These are phyloP conservation scores for Sarocladium strictum DNA, from an alignment of 2,329 filamentous ascomycete genomes.

Conservation along the genomic window DNA sequence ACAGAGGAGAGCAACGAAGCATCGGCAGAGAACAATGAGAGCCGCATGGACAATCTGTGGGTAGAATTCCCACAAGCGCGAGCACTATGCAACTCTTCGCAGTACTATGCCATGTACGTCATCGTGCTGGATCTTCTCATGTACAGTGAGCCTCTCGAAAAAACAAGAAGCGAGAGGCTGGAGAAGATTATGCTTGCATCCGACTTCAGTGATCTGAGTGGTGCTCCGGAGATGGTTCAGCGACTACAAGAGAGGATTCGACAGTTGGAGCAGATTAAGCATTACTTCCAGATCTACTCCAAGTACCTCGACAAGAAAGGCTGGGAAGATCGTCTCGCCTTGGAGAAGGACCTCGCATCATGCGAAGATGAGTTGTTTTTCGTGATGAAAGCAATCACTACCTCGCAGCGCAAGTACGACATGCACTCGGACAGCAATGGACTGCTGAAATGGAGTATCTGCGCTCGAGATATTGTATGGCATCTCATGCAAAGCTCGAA, in stretches of 20 bases:
- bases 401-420: slow-evolving; percentile 84
- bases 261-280: slow-evolving; percentile 93
- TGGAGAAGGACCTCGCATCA: slow-evolving; percentile 81
- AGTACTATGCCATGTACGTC: slow-evolving; percentile 98
- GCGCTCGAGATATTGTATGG: slow-evolving; percentile 95
- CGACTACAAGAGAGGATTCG: slow-evolving; percentile 87
- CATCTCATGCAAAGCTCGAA: slow-evolving; percentile 84
- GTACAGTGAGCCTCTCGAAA: slow-evolving; percentile 93
- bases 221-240: slow-evolving; percentile 87
- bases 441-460: slow-evolving; percentile 84
- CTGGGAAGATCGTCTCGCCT: slow-evolving; percentile 82
- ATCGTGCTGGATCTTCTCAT: slow-evolving; percentile 94
- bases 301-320: slow-evolving; percentile 80
- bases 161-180: slow-evolving; percentile 88
- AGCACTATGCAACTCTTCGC: slow-evolving; percentile 92
- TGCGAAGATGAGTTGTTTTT: slow-evolving; percentile 99
- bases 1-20: slow-evolving; percentile 44
- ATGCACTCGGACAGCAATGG: slow-evolving; percentile 64
- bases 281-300: slow-evolving; percentile 89
- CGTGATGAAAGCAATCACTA: slow-evolving; percentile 99
- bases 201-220: slow-evolving; percentile 94
- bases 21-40: slow-evolving; percentile 56
- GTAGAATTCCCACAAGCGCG: slow-evolving; percentile 92
- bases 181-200: slow-evolving; percentile 99
- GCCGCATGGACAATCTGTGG: slow-evolving; percentile 91